These are phyloP conservation scores for Fusarium temperatum DNA, from an alignment of 2,329 filamentous ascomycete genomes.

Conservation along the genomic window DNA sequence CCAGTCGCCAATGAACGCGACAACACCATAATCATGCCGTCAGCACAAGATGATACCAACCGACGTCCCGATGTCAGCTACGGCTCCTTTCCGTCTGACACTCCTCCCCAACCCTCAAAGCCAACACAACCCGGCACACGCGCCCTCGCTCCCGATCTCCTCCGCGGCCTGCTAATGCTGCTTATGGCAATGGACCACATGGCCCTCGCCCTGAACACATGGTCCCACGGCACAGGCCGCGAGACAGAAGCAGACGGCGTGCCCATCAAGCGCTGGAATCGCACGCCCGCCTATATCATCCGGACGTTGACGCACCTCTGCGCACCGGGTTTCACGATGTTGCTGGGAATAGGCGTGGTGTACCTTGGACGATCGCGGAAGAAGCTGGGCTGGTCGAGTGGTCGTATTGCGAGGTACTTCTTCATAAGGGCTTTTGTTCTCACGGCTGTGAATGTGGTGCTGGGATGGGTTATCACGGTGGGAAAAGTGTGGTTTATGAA, in stretches of 20 bases:
- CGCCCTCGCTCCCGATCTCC: slow-evolving; percentile 54
- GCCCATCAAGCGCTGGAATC: slow-evolving; percentile 51
- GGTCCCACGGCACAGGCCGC: slow-evolving; percentile 53
- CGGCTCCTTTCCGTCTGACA: slow-evolving; percentile 8
- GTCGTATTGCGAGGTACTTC: slow-evolving; percentile 51
- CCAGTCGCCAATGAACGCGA: not conserved
- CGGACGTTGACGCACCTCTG: slow-evolving; percentile 57
- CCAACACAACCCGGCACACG: slow-evolving; percentile 40
- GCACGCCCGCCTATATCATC: slow-evolving; percentile 48
- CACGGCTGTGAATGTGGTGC: slow-evolving; percentile 43
- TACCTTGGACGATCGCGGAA: slow-evolving; percentile 55
- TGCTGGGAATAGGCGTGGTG: slow-evolving; percentile 57
- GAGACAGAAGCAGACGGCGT: slow-evolving; percentile 49
- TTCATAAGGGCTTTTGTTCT: slow-evolving; percentile 37
- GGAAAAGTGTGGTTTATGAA: slow-evolving; percentile 55
- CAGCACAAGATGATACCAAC: not conserved
- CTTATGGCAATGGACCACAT: slow-evolving; percentile 57
- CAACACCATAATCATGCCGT: not conserved
- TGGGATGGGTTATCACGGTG: slow-evolving; percentile 46
- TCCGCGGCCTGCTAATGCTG: slow-evolving; percentile 56
- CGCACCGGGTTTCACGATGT: slow-evolving; percentile 56
- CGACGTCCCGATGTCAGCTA: not conserved
- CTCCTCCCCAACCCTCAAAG: slow-evolving; percentile 22
- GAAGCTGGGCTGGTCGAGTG: slow-evolving; percentile 50
- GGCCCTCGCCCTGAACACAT: slow-evolving; percentile 50